Evolutionary conservation across 1,284 basidiomycete species (phyloP).

Genomic region (Sanghuangporus weigelae): DNA sequence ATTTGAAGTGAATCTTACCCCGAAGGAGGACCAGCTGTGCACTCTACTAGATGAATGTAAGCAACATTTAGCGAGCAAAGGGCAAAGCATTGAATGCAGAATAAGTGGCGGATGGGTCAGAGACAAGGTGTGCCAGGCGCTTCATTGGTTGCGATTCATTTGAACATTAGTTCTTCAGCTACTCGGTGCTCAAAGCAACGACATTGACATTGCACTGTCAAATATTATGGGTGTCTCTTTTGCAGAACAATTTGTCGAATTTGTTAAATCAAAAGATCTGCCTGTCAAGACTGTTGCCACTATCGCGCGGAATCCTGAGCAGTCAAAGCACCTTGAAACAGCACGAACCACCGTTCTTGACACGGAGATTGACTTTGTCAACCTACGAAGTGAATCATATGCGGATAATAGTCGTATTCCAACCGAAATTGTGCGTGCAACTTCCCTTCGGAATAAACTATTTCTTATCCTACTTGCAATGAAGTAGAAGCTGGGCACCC

Average conservation of each 20-base stretch:
- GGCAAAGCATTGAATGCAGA: conserved; percentile 63
- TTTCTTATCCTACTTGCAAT: neutral
- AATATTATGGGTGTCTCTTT: conserved; percentile 90
- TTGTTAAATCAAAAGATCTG: conserved; percentile 54
- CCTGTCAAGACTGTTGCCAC: conserved; percentile 63
- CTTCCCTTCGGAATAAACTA: neutral
- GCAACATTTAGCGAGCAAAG: conserved; percentile 43
- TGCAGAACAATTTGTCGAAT: conserved; percentile 76
- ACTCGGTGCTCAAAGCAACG: conserved; percentile 78
- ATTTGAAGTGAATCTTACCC: conserved; percentile 42
- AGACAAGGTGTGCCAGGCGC: conserved; percentile 72
- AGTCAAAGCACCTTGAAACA: conserved; percentile 98
- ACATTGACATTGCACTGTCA: conserved; percentile 91
- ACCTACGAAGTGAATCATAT: conserved; percentile 91
- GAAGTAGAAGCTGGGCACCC: conserved; percentile 83
- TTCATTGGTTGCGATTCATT: conserved; percentile 17
- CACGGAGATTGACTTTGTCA: conserved; percentile 91
- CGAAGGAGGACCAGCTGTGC: conserved; percentile 55
- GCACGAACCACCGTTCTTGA: conserved; percentile 85
- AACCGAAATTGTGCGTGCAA: conserved; percentile 64
- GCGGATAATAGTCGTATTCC: conserved; percentile 87
- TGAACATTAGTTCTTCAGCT: conserved; percentile 48
- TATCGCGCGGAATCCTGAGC: conserved; percentile 93
- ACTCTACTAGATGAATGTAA: conserved; percentile 66
- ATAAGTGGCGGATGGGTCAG: conserved; percentile 97